Evolutionary conservation across 495 filamentous ascomycete genomes (phyloP), one percentile per base, ranked within the genome.

Genomic region (Penicillium cinerascens): DNA sequence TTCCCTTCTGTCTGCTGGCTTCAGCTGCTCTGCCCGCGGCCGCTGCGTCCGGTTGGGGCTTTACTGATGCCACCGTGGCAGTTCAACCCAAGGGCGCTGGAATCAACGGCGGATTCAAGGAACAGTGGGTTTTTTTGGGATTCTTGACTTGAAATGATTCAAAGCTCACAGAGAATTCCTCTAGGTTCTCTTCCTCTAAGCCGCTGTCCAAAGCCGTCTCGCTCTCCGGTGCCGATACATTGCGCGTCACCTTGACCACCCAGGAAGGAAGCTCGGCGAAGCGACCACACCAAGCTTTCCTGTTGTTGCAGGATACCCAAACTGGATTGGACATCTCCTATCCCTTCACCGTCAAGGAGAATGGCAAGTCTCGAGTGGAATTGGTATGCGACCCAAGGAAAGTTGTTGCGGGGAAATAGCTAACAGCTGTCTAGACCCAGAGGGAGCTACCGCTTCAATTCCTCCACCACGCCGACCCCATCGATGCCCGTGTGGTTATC

Each of bases 251-350:
- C 52, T 75, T 97, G 51, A 93, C 89, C 33, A 74, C 89, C 6
- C 87, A 86, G 60, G 89, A 97, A 69, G 84, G 81, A 58, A 82
- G 83, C 64, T 85, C 85, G 55, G 76, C 82, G 10, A 92, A 88
- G 71, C 81, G 87, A 47, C 89, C 93, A 52, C 93, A 98, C 70
- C 93, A 98, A 67, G 90, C 91, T 2, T 96, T 96, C 72, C 79
- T 98, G 16, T 78, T 91, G 6, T 72, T 97, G 36, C 82, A 83
- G 54, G 91, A 97, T 54, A 71, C 80, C 2, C 71, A 78, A 16
- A 86, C 82, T 23, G 87, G 87, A 18, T 75, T 97, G 37, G 92
- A 97, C 67, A 85, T 91, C n/a, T 92, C 91, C 0, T 95, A 89
- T 63, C 84, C 91, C 6, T 80, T 98, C 59, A 84, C 70, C 6